Percentiles rank a stretch among this genome's conserved stretches.
Evolutionary conservation across 129 eudicot genomes (phyloP).

Genomic region (Tagetes patula): DNA sequence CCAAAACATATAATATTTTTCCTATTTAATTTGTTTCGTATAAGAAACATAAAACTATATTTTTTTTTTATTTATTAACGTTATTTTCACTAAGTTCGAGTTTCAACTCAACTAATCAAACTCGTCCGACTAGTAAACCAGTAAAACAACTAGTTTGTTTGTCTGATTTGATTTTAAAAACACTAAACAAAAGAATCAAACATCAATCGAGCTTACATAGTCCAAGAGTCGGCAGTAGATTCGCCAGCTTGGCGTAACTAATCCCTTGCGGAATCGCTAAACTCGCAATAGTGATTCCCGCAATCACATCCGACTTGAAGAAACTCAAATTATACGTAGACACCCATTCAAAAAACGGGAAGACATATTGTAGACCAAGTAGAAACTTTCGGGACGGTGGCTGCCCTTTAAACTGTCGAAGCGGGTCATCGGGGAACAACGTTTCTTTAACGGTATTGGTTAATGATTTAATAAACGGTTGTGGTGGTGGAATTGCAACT

Average conservation of each 20-base stretch:
- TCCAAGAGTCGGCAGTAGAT: conserved; percentile 77
- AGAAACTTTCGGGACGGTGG: conserved; percentile 39
- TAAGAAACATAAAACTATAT: no score
- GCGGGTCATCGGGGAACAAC: conserved; percentile 90
- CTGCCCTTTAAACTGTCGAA: conserved; percentile 81
- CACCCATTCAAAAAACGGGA: conserved; percentile 90
- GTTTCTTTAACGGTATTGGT: conserved; percentile 70
- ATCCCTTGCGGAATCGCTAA: conserved; percentile 98
- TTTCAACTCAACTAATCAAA: no score
- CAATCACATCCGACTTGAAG: conserved; percentile 72
- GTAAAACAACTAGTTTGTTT: no score
- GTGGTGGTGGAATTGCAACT: conserved; percentile 85
- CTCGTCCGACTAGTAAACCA: no score
- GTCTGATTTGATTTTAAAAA: no score
- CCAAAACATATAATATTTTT: no score
- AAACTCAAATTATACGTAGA: conserved; percentile 52
- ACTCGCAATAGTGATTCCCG: conserved; percentile 98
- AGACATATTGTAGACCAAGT: conserved; percentile 72
- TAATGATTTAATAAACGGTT: conserved; percentile 64
- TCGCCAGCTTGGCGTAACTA: conserved; percentile 90
- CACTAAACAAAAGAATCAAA: no score
- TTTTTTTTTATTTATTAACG: no score
- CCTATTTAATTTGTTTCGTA: no score
- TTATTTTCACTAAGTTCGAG: no score
- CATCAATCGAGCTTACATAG: conserved; percentile 54